Percentiles rank a stretch among this genome's conserved stretches.
phyloP scores from a whole-genome alignment of 2,329 filamentous ascomycete species.

The Furcasterigmium sp. region DNA sequence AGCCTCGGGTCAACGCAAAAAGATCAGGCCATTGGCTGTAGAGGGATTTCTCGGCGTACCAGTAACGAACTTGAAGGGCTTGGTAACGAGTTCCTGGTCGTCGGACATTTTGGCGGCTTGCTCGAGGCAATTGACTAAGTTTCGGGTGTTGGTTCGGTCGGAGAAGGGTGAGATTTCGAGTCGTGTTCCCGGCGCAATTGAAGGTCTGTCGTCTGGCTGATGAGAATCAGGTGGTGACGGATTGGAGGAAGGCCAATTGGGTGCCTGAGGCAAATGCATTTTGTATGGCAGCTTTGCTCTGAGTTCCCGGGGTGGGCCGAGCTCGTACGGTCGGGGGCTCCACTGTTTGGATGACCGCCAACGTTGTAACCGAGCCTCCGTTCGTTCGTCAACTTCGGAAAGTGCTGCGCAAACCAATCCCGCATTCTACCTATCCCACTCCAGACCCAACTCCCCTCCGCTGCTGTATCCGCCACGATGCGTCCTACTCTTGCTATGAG shows the following conservation, averaged over 20 bases:
- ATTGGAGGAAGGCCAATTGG: conserved; percentile 12
- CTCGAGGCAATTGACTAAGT: conserved; percentile 16
- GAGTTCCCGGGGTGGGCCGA: conserved; percentile 4
- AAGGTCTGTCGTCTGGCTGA: conserved; percentile 15
- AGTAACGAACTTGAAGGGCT: conserved; percentile 99
- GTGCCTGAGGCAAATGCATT: conserved; percentile 25
- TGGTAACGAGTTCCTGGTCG: conserved; percentile 75
- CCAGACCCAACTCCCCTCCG: conserved; percentile 1
- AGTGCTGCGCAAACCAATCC: conserved; percentile 1
- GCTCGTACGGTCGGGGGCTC: conserved; percentile 6
- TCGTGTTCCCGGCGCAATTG: conserved; percentile 20
- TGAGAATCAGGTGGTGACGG: conserved; percentile 33
- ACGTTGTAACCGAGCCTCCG: neutral
- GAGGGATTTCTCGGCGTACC: conserved; percentile 58
- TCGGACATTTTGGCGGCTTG: conserved; percentile 76
- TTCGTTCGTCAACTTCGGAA: conserved; percentile 1
- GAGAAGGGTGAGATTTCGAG: conserved; percentile 31
- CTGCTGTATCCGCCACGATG: conserved; percentile 40
- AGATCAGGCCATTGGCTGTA: conserved; percentile 28
- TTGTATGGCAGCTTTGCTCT: neutral
- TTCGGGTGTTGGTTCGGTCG: conserved; percentile 20
- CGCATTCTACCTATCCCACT: conserved; percentile 14
- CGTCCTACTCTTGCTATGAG: conserved; percentile 60
- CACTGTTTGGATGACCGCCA: neutral
- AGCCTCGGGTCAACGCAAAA: conserved; percentile 27